Evolutionary conservation across 257 asterid genomes (phyloP), one percentile per base, ranked within the genome.

Genomic region (Petrea volubilis): DNA sequence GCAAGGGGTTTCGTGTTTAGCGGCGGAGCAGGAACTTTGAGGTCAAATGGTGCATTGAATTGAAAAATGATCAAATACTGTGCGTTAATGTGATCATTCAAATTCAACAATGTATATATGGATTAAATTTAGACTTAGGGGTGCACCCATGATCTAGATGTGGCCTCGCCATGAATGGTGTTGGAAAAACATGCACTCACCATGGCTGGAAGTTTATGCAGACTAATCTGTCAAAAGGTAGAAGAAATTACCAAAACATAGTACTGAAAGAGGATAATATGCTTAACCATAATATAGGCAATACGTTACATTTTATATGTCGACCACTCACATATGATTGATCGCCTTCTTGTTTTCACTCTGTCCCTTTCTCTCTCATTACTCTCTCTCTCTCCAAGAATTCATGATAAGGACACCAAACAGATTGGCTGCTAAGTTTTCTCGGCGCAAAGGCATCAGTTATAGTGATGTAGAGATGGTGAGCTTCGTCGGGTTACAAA

Each of bases 291-390:
- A 57, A 80, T 72, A 78, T 78, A 70, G 60, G 24, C 38, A n/a
- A 62, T 20, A 38, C 60, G 47, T 50, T 49, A 49, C 85, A 21
- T 77, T 75, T 88, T 76, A 73, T 60, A 33, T 74, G 74, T 68
- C 86, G 91, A 69, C 67, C 2, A 25, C 49, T 57, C 67, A 66
- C 84, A 82, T 78, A 24, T 70, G 47, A 41, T 51, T 61, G 27
- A 72, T 70, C 84, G 79, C 78, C 83, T 72, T 80, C 78, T 77
- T 76, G 83, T 82, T 70, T 43, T 66, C 49, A 47, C 51, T 13
- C 8, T 60, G 50, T 74, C 67, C 2, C 58, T 60, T 31, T 44
- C n/a, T n/a, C n/a, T n/a, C n/a, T n/a, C n/a, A n/a, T n/a, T n/a
- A n/a, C 43, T 66, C 8, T 18, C 23, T 62, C 43, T 34, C 11